phyloP scores from a whole-genome alignment of 345 rosid genomes.

The Hirschfeldia incana region DNA sequence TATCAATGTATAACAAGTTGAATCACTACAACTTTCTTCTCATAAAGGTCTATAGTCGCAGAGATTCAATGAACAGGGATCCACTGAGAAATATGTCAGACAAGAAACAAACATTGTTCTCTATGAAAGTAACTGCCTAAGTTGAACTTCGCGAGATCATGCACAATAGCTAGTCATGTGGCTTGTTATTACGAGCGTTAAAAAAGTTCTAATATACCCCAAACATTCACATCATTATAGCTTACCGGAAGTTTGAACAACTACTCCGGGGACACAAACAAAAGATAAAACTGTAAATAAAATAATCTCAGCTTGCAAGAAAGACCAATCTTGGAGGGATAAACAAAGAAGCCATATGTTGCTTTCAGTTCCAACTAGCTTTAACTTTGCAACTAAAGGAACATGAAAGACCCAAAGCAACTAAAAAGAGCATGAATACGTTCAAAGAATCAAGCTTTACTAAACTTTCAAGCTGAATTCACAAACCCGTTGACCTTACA shows the following conservation, averaged over 20 bases:
- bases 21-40: neutral
- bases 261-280: no score
- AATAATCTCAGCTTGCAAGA: neutral
- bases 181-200: no score
- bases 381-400: constrained; percentile 2
- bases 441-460: constrained; percentile 2
- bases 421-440: constrained; percentile 8
- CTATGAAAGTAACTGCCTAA: neutral
- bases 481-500: constrained; percentile 3
- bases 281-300: no score
- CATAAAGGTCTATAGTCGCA: neutral
- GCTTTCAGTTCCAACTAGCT: neutral
- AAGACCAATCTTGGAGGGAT: neutral
- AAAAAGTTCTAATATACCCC: no score
- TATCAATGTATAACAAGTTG: neutral
- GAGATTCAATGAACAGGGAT: neutral
- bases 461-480: neutral
- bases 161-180: neutral
- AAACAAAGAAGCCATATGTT: neutral
- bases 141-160: neutral
- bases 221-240: no score
- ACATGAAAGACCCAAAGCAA: neutral
- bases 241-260: no score
- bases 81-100: neutral
- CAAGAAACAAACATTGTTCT: neutral